Conservation (phyloP, 2,329 filamentous ascomycete species). For the Phialocephala subalpina region DNA sequence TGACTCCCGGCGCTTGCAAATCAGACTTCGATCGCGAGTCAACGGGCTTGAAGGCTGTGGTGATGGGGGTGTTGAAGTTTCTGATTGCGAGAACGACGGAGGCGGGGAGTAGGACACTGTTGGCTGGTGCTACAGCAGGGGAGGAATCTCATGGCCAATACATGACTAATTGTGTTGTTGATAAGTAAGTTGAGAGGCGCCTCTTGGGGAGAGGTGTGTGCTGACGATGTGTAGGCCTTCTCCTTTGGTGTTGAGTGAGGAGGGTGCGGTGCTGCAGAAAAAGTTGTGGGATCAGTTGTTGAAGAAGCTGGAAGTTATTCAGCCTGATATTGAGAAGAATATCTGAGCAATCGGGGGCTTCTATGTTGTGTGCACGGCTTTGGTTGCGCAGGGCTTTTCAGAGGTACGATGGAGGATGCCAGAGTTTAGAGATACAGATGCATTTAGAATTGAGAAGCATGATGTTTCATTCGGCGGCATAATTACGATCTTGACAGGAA, state of each 20-base stretch:
- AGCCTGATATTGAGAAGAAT: slow-evolving; percentile 45
- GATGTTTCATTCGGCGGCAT: too few relatives aligned
- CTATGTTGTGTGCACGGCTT: too few relatives aligned
- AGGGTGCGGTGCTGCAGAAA: slow-evolving; percentile 46
- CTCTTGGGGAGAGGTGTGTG: background rate
- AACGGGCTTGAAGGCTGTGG: slow-evolving; percentile 15
- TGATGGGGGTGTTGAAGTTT: slow-evolving; percentile 40
- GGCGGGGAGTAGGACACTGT: slow-evolving; percentile 52
- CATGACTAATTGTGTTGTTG: slow-evolving; percentile 32
- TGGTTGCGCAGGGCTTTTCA: too few relatives aligned
- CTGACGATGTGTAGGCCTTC: slow-evolving; percentile 32
- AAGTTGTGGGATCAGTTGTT: slow-evolving; percentile 52
- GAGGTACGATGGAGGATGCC: too few relatives aligned
- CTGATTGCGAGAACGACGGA: slow-evolving; percentile 54
- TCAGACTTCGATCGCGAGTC: slow-evolving; percentile 53
- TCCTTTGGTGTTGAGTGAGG: slow-evolving; percentile 43
- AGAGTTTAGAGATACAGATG: too few relatives aligned
- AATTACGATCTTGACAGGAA: too few relatives aligned
- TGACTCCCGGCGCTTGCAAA: slow-evolving; percentile 50
- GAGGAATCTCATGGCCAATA: slow-evolving; percentile 38
- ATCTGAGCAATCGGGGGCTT: background rate
- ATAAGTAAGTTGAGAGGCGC: background rate
- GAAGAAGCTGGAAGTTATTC: slow-evolving; percentile 50
- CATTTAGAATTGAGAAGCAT: too few relatives aligned
- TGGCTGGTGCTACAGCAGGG: slow-evolving; percentile 50